These are phyloP conservation scores for Ogataea ganodermae DNA, from an alignment of 805 yeast species.

Conservation along the genomic window DNA sequence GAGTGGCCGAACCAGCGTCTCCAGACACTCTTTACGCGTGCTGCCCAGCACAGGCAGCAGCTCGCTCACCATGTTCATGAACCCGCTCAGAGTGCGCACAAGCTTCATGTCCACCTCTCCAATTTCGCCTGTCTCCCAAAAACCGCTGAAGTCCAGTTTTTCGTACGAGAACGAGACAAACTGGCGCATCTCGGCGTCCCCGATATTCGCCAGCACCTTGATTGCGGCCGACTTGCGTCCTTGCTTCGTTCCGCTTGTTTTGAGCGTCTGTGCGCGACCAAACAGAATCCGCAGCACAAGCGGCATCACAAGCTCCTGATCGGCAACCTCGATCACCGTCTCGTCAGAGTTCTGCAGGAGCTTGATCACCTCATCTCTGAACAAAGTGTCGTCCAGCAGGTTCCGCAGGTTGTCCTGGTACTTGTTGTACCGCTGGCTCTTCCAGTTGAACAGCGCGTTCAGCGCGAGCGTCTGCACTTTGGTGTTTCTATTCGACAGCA, in stretches of 20 bases:
- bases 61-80: constrained; percentile 59
- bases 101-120: constrained; percentile 31
- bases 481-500: constrained; percentile 61
- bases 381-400: constrained; percentile 77
- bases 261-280: constrained; percentile 79
- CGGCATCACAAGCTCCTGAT: constrained; percentile 64
- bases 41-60: constrained; percentile 60
- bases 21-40: constrained; percentile 49
- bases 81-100: constrained; percentile 62
- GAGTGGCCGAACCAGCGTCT: constrained; percentile 56
- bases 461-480: constrained; percentile 75
- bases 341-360: constrained; percentile 57
- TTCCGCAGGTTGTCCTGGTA: constrained; percentile 74
- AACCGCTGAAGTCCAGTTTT: constrained; percentile 46
- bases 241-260: constrained; percentile 66
- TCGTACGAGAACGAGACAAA: constrained; percentile 67
- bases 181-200: constrained; percentile 49
- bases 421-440: constrained; percentile 56
- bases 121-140: constrained; percentile 27
- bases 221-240: constrained; percentile 74
- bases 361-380: constrained; percentile 79
- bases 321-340: constrained; percentile 58
- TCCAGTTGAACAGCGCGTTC: constrained; percentile 65
- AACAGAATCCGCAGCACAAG: constrained; percentile 74
- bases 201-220: constrained; percentile 59